phyloP scores from a whole-genome alignment of 2,329 filamentous ascomycete species.

The Hysterium pulicare region DNA sequence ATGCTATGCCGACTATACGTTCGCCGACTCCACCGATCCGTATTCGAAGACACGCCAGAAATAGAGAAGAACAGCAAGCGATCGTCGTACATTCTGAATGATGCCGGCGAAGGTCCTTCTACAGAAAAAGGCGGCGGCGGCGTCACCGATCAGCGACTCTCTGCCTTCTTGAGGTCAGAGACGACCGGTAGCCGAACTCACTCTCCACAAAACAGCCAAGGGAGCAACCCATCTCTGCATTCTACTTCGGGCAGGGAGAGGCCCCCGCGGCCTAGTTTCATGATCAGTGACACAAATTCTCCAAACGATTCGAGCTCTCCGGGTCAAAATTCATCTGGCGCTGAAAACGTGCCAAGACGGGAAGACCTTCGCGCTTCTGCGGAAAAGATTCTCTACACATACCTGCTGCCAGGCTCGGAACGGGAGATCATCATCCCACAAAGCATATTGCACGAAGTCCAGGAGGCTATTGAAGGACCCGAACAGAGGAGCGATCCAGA shows the following conservation, averaged over 20 bases:
- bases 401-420: slow-evolving; percentile 89
- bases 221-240: slow-evolving; percentile 54
- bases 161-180: slow-evolving; percentile 73
- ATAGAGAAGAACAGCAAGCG: slow-evolving; percentile 80
- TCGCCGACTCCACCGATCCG: slow-evolving; percentile 86
- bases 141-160: slow-evolving; percentile 86
- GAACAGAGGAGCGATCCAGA: slow-evolving; percentile 92
- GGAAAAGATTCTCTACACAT: slow-evolving; percentile 98
- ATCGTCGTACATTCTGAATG: slow-evolving; percentile 73
- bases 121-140: slow-evolving; percentile 66
- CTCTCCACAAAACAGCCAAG: slow-evolving; percentile 48
- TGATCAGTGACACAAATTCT: slow-evolving; percentile 66
- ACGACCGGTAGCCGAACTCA: slow-evolving; percentile 44
- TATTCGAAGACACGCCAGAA: slow-evolving; percentile 89
- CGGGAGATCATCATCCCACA: slow-evolving; percentile 92
- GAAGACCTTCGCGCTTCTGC: slow-evolving; percentile 89
- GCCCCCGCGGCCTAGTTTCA: slow-evolving; percentile 55
- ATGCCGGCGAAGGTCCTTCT: slow-evolving; percentile 60
- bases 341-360: slow-evolving; percentile 41
- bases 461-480: slow-evolving; percentile 75
- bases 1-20: slow-evolving; percentile 96
- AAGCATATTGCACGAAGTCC: slow-evolving; percentile 81
- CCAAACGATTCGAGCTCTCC: slow-evolving; percentile 55
- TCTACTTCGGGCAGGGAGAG: slow-evolving; percentile 45
- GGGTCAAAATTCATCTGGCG: slow-evolving; percentile 29